A percentile compares a stretch with the other conserved stretches of the same genome.
These are phyloP conservation scores for Mycosarcoma mackinlayi DNA, from an alignment of 1,284 basidiomycete species.

Conservation along the genomic window DNA sequence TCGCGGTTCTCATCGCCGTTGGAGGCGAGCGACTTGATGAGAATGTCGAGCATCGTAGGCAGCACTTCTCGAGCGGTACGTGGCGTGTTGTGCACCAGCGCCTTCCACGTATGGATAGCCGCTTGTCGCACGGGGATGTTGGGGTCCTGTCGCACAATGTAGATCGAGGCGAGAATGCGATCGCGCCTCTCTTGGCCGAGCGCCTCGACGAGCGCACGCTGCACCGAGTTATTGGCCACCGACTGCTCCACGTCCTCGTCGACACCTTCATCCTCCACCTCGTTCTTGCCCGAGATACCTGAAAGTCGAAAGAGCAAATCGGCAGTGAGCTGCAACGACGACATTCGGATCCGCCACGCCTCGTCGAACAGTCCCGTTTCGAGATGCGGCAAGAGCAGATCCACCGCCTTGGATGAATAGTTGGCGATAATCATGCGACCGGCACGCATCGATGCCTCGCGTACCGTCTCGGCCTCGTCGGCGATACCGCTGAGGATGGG, in stretches of 20 bases:
- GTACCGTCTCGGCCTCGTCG: conserved; percentile 87
- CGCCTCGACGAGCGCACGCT: conserved; percentile 85
- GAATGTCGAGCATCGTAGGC: conserved; percentile 73
- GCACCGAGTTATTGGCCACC: conserved; percentile 71
- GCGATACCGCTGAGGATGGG: conserved; percentile 93
- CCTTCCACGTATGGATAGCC: conserved; percentile 98
- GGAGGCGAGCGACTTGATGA: conserved; percentile 82
- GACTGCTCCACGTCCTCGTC: conserved; percentile 73
- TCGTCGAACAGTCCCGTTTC: conserved; percentile 95
- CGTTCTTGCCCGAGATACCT: conserved; percentile 91
- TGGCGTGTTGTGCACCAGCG: conserved; percentile 81
- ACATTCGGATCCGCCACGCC: conserved; percentile 91
- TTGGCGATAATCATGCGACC: conserved; percentile 98
- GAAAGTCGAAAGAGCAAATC: conserved; percentile 98
- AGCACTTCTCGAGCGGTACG: conserved; percentile 88
- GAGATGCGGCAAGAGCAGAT: conserved; percentile 91
- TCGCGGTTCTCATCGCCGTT: conserved; percentile 89
- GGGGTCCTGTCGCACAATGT: conserved; percentile 92
- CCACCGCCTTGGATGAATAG: conserved; percentile 91
- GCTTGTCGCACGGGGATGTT: conserved; percentile 89
- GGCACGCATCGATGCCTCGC: conserved; percentile 98
- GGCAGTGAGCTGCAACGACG: conserved; percentile 91
- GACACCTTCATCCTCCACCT: conserved; percentile 72
- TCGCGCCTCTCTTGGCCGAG: conserved; percentile 90
- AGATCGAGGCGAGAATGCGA: conserved; percentile 88